phyloP scores from a whole-genome alignment of 768 basidiomycete genomes.

The Cystoderma amianthinum region DNA sequence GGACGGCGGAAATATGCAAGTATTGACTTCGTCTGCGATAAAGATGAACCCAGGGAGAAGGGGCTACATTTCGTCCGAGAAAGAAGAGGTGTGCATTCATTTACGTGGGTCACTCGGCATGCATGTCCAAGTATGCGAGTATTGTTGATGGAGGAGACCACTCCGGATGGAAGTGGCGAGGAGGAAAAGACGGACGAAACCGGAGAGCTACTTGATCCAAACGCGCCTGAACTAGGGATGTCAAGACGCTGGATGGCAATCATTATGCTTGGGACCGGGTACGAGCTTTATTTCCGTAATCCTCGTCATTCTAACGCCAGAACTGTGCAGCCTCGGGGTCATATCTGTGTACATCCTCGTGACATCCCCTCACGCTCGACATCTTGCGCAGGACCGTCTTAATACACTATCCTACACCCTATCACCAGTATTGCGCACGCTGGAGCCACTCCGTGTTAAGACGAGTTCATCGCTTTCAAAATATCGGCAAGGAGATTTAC shows the following conservation, averaged over 20 bases:
- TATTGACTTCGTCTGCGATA: background rate
- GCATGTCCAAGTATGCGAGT: constrained; percentile 14
- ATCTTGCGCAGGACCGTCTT: constrained; percentile 13
- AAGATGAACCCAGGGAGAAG: constrained; percentile 5
- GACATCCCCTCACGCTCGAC: constrained; percentile 17
- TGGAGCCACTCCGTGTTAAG: constrained; percentile 7
- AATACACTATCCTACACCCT: constrained; percentile 10
- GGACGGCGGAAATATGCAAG: constrained; percentile 2
- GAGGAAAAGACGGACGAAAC: constrained; percentile 14
- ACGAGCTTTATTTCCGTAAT: constrained; percentile 6
- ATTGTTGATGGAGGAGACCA: constrained; percentile 5
- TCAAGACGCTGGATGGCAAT: constrained; percentile 16
- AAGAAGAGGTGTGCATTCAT: constrained; percentile 10
- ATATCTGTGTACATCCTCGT: constrained; percentile 11
- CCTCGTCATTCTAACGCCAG: too few species aligned
- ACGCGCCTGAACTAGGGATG: constrained; percentile 5
- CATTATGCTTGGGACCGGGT: constrained; percentile 16
- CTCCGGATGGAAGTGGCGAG: constrained; percentile 9
- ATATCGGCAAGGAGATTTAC: constrained; percentile 30
- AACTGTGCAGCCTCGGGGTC: constrained; percentile 11
- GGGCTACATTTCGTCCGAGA: constrained; percentile 10
- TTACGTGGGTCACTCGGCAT: constrained; percentile 18
- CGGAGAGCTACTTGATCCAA: constrained; percentile 15
- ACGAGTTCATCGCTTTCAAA: constrained; percentile 10
- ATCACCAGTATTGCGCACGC: constrained; percentile 13